Base-by-base conservation (phyloP, 2,329 filamentous ascomycete species). In the Ceratocystis diversiconidia region DNA sequence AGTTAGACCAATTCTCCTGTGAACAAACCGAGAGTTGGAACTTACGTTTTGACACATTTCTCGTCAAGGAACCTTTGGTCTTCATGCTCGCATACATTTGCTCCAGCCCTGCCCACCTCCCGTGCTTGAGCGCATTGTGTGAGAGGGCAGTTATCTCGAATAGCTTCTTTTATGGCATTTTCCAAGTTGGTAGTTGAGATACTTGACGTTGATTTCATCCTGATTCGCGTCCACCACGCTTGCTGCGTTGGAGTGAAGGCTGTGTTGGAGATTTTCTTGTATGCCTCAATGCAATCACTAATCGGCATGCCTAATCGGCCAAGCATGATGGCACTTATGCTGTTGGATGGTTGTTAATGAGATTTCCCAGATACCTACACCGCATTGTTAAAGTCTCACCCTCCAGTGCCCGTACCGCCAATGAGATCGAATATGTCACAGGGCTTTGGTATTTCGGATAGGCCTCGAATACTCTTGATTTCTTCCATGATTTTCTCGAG, bases 391-490 rank as follows among this genome's bases (percentile, higher is more conserved):
- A 28, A 2, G 12, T 43, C 65, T 19, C 61, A 72, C 70, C 71
- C 71, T 52, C 72, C 71, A 1, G 72, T 73, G 63, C 71, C 72
- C 28, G 72, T 73, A 22, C 71, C 72, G 48, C 71, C 72, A 50
- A 73, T 71, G n/a, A 73, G 64, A 19, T 73, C 69, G 63, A 73
- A 73, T 41, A 69, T 65, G 22, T 73, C 71, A 59, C 70, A 70
- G 28, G 71, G 72, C 48, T 52, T 68, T 4, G 70, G 71, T 3
- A 69, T 19, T 19, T 19, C 19, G 19, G 19, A 19, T 19, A 19
- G 19, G 19, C 19, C 19, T 19, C 19, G 19, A 19, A 19, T 19
- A 19, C 19, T 19, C 19, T 19, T 19, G 19, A 19, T 19, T 19
- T 19, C 19, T 19, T 19, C 19, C 19, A 19, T 19, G 19, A 19